These are phyloP conservation scores for Blastocystis sp. DNA, from an alignment of 352 stramenopile species.

Conservation along the genomic window DNA sequence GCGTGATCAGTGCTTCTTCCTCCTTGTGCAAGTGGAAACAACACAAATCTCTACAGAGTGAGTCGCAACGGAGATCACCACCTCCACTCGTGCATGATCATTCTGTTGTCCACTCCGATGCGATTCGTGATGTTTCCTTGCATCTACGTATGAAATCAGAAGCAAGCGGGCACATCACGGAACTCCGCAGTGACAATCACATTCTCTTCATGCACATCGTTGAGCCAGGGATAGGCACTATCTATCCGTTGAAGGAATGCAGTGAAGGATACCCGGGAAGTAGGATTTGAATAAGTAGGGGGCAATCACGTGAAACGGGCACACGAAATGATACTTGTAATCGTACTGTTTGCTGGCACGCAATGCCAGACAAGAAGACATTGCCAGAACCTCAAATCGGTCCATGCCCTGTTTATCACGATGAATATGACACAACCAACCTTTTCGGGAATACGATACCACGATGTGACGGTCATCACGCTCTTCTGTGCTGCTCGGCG, in stretches of 20 bases:
- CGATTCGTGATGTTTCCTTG: conserved; percentile 56
- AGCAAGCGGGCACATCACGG: conserved; percentile 12
- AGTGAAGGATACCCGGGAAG: conserved; percentile 26
- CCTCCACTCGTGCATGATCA: conserved; percentile 47
- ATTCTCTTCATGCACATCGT: conserved; percentile 71
- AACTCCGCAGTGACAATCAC: conserved; percentile 72
- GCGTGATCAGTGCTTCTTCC: conserved; percentile 25
- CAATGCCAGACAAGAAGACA: conserved; percentile 66
- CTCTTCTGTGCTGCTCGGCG: conserved; percentile 47
- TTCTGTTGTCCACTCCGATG: conserved; percentile 48
- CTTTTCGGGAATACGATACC: conserved; percentile 60
- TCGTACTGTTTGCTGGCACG: conserved; percentile 52
- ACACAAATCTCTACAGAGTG: conserved; percentile 60
- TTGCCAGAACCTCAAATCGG: conserved; percentile 68
- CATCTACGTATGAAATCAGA: not conserved
- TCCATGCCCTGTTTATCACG: conserved; percentile 61
- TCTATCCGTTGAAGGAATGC: not conserved
- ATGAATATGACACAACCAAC: not conserved
- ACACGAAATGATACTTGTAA: conserved; percentile 72
- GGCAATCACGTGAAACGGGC: conserved; percentile 66
- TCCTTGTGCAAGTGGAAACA: conserved; percentile 74
- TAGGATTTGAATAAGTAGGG: conserved; percentile 72
- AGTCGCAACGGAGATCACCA: not conserved
- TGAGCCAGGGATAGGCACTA: conserved; percentile 49
- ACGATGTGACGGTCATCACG: conserved; percentile 64